phyloP scores from a whole-genome alignment of 805 yeast species.

The Teunomyces gatunensis region DNA sequence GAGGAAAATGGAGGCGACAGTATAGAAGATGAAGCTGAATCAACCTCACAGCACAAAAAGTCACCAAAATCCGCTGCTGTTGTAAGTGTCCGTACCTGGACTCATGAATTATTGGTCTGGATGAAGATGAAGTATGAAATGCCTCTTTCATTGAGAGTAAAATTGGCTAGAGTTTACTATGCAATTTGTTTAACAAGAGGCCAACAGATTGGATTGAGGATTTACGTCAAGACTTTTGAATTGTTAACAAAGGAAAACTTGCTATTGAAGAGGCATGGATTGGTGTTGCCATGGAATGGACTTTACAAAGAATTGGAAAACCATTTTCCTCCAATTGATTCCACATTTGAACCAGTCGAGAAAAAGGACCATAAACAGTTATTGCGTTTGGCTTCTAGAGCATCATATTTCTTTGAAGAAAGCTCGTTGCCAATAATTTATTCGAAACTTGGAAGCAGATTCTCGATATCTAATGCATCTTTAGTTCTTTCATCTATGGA shows the following conservation, averaged over 20 bases:
- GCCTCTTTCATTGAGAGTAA: conserved; percentile 62
- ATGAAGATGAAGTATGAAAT: conserved; percentile 73
- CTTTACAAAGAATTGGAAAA: conserved; percentile 35
- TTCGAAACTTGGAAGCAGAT: conserved; percentile 48
- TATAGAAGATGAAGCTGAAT: conserved; percentile 30
- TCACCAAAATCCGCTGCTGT: conserved; percentile 70
- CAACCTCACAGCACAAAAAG: conserved; percentile 54
- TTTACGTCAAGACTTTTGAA: conserved; percentile 62
- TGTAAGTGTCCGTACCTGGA: conserved; percentile 77
- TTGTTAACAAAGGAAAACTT: conserved; percentile 45
- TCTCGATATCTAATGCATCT: conserved; percentile 53
- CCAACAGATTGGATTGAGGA: conserved; percentile 57
- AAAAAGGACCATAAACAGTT: conserved; percentile 48
- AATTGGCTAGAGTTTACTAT: conserved; percentile 67
- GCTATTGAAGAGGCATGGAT: conserved; percentile 38
- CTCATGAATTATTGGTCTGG: conserved; percentile 79
- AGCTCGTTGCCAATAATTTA: conserved; percentile 49
- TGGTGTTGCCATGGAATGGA: conserved; percentile 51
- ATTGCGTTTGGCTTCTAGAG: conserved; percentile 50
- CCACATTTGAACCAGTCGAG: conserved; percentile 44
- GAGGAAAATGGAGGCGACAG: conserved; percentile 35
- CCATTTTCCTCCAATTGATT: conserved; percentile 31
- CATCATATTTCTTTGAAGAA: conserved; percentile 53
- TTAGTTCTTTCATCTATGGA: conserved; percentile 52
- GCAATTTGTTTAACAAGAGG: conserved; percentile 71